Evolutionary conservation across 2,329 filamentous ascomycete genomes (phyloP).

Genomic region (Aspergillus pseudoterreus): DNA sequence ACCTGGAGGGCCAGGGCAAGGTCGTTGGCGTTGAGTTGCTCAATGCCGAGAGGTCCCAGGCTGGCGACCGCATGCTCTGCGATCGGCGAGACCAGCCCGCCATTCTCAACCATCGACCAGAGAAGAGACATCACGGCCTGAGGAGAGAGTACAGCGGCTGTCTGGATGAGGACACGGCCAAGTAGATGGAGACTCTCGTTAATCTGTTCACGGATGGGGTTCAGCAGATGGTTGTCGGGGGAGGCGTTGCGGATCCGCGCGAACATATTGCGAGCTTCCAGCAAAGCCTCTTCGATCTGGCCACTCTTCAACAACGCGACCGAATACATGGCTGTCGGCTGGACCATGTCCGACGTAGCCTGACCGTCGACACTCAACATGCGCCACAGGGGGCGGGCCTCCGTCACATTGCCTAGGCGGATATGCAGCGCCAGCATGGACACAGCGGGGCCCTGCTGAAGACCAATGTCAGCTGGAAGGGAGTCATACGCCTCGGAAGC

Average conservation of each 20-base stretch:
- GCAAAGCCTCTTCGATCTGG: slow-evolving; percentile 75
- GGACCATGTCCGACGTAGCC: slow-evolving; percentile 66
- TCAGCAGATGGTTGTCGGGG: slow-evolving; percentile 44
- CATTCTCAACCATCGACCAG: slow-evolving; percentile 64
- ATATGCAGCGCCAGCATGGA: slow-evolving; percentile 85
- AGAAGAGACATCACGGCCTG: slow-evolving; percentile 57
- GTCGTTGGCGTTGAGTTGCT: slow-evolving; percentile 49
- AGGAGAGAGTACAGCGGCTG: slow-evolving; percentile 49
- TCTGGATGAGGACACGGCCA: slow-evolving; percentile 54
- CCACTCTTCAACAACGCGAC: slow-evolving; percentile 83
- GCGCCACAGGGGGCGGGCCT: slow-evolving; percentile 77
- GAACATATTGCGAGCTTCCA: slow-evolving; percentile 82
- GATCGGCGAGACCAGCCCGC: slow-evolving; percentile 57
- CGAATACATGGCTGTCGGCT: slow-evolving; percentile 86
- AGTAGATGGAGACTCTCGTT: slow-evolving; percentile 79
- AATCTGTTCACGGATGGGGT: slow-evolving; percentile 70
- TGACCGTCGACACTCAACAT: slow-evolving; percentile 59
- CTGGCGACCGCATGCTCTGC: slow-evolving; percentile 59
- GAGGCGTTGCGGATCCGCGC: slow-evolving; percentile 68
- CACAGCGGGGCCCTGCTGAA: slow-evolving; percentile 59
- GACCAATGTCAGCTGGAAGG: slow-evolving; percentile 52
- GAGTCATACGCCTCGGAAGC: slow-evolving; percentile 65
- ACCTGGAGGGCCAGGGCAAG: slow-evolving; percentile 60
- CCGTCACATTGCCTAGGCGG: slow-evolving; percentile 72
- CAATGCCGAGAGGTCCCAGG: slow-evolving; percentile 57